phyloP scores from a whole-genome alignment of 2,329 filamentous ascomycete species.

The Exophiala oligosperma region DNA sequence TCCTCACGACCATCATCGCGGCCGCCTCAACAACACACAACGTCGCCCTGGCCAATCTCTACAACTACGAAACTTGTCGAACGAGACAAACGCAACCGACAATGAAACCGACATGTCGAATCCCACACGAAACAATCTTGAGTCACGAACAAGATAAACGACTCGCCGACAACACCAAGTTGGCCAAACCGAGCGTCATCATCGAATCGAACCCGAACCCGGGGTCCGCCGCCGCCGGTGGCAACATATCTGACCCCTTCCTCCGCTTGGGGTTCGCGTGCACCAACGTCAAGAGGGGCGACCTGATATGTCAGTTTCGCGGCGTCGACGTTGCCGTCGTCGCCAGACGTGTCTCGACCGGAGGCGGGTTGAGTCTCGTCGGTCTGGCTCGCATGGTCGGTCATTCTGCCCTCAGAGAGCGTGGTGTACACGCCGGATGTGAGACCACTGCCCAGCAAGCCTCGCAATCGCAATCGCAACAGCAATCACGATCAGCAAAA shows the following conservation, averaged over 20 bases:
- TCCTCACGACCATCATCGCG: conserved; percentile 21
- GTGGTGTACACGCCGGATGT: conserved; percentile 15
- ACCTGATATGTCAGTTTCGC: conserved; percentile 23
- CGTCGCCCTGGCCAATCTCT: conserved; percentile 12
- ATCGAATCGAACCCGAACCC: conserved; percentile 18
- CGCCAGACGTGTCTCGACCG: conserved; percentile 14
- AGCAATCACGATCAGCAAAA: too few relatives aligned
- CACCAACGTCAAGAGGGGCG: conserved; percentile 19
- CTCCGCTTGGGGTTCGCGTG: conserved; percentile 27
- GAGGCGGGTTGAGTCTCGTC: conserved; percentile 13
- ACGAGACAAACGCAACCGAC: not conserved
- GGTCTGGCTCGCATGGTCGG: conserved; percentile 22
- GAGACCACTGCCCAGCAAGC: not conserved
- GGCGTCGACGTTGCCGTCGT: conserved; percentile 24
- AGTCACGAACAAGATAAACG: conserved; percentile 22
- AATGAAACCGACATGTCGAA: not conserved
- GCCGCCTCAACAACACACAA: conserved; percentile 14
- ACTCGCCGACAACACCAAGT: conserved; percentile 5
- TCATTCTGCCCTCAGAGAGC: conserved; percentile 15
- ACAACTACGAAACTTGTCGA: conserved; percentile 18
- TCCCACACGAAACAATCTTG: conserved; percentile 16
- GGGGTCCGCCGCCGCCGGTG: too few relatives aligned
- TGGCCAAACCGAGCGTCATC: conserved; percentile 20
- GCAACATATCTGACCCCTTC: conserved; percentile 9
- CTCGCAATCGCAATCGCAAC: too few relatives aligned